phyloP scores from a whole-genome alignment of 805 yeast species.

The Candida tallmaniae region DNA sequence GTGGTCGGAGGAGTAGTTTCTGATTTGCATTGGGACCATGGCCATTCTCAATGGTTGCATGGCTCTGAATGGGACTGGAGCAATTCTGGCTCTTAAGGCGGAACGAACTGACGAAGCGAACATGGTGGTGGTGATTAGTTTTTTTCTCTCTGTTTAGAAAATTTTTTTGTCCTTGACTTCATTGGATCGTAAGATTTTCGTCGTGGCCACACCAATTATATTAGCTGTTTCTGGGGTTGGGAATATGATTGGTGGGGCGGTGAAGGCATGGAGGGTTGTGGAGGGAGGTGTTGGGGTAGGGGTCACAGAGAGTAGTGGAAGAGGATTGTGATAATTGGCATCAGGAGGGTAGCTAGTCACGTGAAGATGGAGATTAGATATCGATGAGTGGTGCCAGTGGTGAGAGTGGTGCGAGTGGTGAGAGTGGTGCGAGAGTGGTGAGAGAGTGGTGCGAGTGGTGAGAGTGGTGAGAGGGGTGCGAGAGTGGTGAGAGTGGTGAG shows the following conservation, averaged over 20 bases:
- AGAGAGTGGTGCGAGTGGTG: too few species aligned
- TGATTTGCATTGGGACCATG: conserved; percentile 23
- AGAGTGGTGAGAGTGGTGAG: too few species aligned
- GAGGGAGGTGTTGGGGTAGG: too few species aligned
- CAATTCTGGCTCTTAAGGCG: conserved; percentile 31
- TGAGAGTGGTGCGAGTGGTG: too few species aligned
- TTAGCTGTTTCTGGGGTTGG: background rate
- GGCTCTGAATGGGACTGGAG: conserved; percentile 14
- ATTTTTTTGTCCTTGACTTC: conserved; percentile 13
- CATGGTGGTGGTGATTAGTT: conserved; percentile 17
- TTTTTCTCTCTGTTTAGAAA: conserved; percentile 11
- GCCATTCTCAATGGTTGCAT: conserved; percentile 5
- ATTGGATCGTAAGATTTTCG: conserved; percentile 15
- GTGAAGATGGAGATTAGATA: too few species aligned
- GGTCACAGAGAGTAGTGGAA: too few species aligned
- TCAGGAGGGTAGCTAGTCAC: too few species aligned
- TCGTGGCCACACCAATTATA: conserved; percentile 3
- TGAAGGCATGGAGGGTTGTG: background rate
- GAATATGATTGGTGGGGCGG: background rate
- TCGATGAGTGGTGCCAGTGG: too few species aligned
- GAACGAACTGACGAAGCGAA: conserved; percentile 39
- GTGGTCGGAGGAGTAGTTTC: conserved; percentile 77
- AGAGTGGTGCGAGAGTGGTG: too few species aligned
- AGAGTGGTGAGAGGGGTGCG: too few species aligned
- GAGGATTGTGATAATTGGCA: too few species aligned